Percentiles rank a stretch among this genome's conserved stretches.
phyloP scores from a whole-genome alignment of 1,139 yeast genomes.

The Zhuliangozyma parablackwelliae region DNA sequence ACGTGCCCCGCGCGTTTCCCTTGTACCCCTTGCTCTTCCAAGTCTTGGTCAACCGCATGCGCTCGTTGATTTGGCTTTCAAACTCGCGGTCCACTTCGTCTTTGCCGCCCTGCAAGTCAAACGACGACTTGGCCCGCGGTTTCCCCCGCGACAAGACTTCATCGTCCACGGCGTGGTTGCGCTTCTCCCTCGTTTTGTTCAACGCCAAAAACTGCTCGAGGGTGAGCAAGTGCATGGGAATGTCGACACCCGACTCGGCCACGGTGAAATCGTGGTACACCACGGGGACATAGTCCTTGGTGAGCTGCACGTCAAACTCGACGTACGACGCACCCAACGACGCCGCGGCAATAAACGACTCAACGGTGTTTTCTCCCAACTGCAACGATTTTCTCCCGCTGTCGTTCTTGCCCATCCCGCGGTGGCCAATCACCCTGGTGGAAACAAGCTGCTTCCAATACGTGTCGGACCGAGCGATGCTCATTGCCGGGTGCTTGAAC shows the following conservation, averaged over 20 bases:
- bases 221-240: constrained; percentile 92
- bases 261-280: constrained; percentile 93
- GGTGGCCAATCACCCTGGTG: constrained; percentile 91
- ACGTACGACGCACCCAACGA: constrained; percentile 90
- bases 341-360: constrained; percentile 94
- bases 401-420: constrained; percentile 89
- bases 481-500: constrained; percentile 69
- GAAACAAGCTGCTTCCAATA: constrained; percentile 91
- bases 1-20: constrained; percentile 85
- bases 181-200: constrained; percentile 22
- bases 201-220: constrained; percentile 82
- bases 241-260: constrained; percentile 94
- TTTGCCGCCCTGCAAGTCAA: constrained; percentile 19
- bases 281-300: constrained; percentile 91
- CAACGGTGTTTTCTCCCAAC: constrained; percentile 93
- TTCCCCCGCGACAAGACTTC: constrained; percentile 33
- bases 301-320: constrained; percentile 93
- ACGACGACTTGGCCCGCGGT: constrained; percentile 39
- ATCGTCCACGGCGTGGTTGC: constrained; percentile 32
- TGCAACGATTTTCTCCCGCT: constrained; percentile 73
- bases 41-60: constrained; percentile 84
- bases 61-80: constrained; percentile 44
- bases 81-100: constrained; percentile 33
- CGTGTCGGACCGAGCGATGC: constrained; percentile 66
- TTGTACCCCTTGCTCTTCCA: constrained; percentile 85